phyloP scores from a whole-genome alignment of 2,329 filamentous ascomycete genomes.

The Aspergillus hiratsukae region DNA sequence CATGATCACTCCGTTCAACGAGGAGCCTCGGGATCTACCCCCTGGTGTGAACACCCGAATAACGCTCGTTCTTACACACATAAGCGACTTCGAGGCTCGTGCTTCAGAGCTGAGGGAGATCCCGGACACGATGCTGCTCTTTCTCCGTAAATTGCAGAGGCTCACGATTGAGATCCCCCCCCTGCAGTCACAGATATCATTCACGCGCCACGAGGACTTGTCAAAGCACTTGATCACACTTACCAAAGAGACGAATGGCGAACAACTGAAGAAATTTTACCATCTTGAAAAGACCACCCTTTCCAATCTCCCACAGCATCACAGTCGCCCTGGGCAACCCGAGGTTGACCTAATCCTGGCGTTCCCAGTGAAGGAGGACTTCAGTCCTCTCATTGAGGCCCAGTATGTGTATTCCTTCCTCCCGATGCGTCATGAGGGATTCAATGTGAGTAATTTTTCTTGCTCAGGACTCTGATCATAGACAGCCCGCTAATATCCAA shows the following conservation, averaged over 20 bases:
- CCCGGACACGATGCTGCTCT: slow-evolving; percentile 2
- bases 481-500: background rate
- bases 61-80: background rate
- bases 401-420: slow-evolving; percentile 4
- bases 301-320: background rate
- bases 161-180: background rate
- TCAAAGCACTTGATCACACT: too few species aligned
- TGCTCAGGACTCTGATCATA: background rate
- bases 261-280: background rate
- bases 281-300: background rate
- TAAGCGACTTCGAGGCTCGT: background rate
- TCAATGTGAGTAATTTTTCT: background rate
- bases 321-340: background rate
- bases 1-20: slow-evolving; percentile 1
- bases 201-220: background rate
- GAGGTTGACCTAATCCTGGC: slow-evolving; percentile 1
- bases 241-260: too few species aligned
- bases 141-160: slow-evolving; percentile 1
- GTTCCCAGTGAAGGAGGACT: background rate
- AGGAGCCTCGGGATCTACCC: background rate
- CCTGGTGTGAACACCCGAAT: background rate
- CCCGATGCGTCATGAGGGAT: slow-evolving; percentile 1
- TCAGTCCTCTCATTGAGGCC: background rate
- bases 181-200: background rate
- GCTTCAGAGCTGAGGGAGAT: slow-evolving; percentile 2